phyloP scores from a whole-genome alignment of 2,329 filamentous ascomycete genomes.

The Fusarium illudens region DNA sequence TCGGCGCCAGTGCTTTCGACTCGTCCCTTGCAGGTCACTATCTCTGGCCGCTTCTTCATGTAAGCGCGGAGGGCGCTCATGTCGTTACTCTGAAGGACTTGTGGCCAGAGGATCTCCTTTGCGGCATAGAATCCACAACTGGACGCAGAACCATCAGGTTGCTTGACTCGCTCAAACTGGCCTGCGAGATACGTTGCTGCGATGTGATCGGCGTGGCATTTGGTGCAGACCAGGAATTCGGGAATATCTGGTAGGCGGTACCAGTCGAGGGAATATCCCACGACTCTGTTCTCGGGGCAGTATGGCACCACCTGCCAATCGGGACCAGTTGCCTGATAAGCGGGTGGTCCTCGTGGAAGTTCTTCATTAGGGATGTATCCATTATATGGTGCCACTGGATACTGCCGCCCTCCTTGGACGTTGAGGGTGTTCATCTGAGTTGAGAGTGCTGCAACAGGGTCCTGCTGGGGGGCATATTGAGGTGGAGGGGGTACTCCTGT shows the following conservation, averaged over 20 bases:
- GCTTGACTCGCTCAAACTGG: slow-evolving; percentile 43
- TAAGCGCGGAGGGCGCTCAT: slow-evolving; percentile 41
- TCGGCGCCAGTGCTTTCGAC: slow-evolving; percentile 31
- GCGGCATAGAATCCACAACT: slow-evolving; percentile 45
- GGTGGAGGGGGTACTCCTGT: background rate
- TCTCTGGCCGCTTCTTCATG: slow-evolving; percentile 37
- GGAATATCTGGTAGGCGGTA: slow-evolving; percentile 42
- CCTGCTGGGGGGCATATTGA: background rate
- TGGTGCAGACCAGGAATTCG: slow-evolving; percentile 50
- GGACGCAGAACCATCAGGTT: slow-evolving; percentile 43
- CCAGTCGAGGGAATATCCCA: slow-evolving; percentile 47
- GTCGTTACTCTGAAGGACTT: slow-evolving; percentile 41
- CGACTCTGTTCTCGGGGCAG: slow-evolving; percentile 42
- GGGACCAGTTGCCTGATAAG: slow-evolving; percentile 33
- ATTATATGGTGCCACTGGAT: background rate
- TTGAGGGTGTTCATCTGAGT: slow-evolving; percentile 31
- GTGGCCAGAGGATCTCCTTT: slow-evolving; percentile 46
- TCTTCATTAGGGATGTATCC: background rate
- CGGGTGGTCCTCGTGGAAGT: slow-evolving; percentile 11
- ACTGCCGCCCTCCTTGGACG: background rate
- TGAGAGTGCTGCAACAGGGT: slow-evolving; percentile 16
- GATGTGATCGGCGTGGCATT: slow-evolving; percentile 53
- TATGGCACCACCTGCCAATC: slow-evolving; percentile 37
- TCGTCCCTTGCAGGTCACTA: slow-evolving; percentile 45
- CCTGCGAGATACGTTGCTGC: slow-evolving; percentile 40